Base-by-base conservation (phyloP, 495 filamentous ascomycete genomes). In the Hamigera avellanea region DNA sequence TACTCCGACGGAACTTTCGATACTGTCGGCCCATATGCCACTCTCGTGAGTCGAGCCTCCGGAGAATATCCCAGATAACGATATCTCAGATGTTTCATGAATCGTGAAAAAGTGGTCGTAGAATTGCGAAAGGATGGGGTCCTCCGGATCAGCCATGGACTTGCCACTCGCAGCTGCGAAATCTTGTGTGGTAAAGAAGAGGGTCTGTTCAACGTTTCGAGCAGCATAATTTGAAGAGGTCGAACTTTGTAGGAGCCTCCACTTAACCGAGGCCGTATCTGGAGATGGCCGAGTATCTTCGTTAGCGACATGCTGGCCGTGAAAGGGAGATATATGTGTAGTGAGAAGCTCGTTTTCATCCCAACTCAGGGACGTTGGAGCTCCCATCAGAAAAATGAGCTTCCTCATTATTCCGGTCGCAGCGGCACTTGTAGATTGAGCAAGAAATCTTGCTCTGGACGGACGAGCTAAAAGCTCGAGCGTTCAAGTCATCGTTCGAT, bases 51-150 rank as follows among this genome's bases (percentile, higher is more conserved):
- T 52, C 10, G 43, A 55, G 15, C 55, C 44, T 19, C 40, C 46
- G 0, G 45, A 36, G 19, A 27, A 37, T 17, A 42, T 15, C 15
- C 41, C 40, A 3, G 53, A 43, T 0, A 39, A 19, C 18, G 56
- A 59, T 15, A 57, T 40, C 31, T 58, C 53, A 6, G 53, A 56
- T 1, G 49, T 45, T 41, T 80, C 68, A 43, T 87, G 76, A 3
- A 78, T 47, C 6, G 72, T 70, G 23, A 86, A 67, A 0, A 83
- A 86, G 48, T 83, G 76, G 41, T 85, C 72, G 49, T 84, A 83
- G 48, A 86, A 86, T 40, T 76, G 70, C 4, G 75, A 68, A 8
- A 73, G 53, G 5, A 54, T 37, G 4, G 68, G 60, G 36, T 67
- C 64, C 7, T 62, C 52, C 10, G 57, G 38, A 18, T 23, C 41